Conservation (phyloP, 768 basidiomycete species). For the Trametes cingulata region DNA sequence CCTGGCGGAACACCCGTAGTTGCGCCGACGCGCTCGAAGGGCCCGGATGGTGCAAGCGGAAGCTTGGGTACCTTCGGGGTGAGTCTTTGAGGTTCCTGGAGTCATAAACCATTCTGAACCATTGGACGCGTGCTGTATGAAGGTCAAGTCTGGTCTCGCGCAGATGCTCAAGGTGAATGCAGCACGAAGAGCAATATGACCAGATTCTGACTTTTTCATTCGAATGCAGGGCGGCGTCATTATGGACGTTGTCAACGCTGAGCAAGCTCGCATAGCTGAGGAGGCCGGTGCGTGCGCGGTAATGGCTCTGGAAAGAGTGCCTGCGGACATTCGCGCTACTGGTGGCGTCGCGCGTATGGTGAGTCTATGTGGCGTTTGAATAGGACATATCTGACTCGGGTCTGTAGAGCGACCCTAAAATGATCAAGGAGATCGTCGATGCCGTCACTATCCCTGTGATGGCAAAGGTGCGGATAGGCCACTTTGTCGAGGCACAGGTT, state of each 20-base stretch:
- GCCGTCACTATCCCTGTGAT: slow-evolving; percentile 98
- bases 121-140: neutral
- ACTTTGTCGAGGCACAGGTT: slow-evolving; percentile 95
- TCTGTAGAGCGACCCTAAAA: slow-evolving; percentile 81
- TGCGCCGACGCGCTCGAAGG: slow-evolving; percentile 54
- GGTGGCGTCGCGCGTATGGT: slow-evolving; percentile 98
- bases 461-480: slow-evolving; percentile 95
- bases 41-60: slow-evolving; percentile 53
- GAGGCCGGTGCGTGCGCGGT: slow-evolving; percentile 98
- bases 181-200: neutral
- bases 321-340: slow-evolving; percentile 88
- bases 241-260: slow-evolving; percentile 92
- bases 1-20: slow-evolving; percentile 41
- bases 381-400: neutral
- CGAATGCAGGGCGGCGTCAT: slow-evolving; percentile 72
- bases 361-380: slow-evolving; percentile 28
- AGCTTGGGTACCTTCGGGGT: slow-evolving; percentile 76
- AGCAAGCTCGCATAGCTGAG: slow-evolving; percentile 93
- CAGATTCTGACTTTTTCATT: slow-evolving; percentile 8
- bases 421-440: slow-evolving; percentile 96
- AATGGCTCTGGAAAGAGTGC: slow-evolving; percentile 95
- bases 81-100: slow-evolving; percentile 21
- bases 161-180: slow-evolving; percentile 85
- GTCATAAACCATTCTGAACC: neutral
- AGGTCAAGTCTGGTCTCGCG: slow-evolving; percentile 93